Evolutionary conservation across 495 filamentous ascomycete species (phyloP).

Genomic region (Penicillium nucicola): DNA sequence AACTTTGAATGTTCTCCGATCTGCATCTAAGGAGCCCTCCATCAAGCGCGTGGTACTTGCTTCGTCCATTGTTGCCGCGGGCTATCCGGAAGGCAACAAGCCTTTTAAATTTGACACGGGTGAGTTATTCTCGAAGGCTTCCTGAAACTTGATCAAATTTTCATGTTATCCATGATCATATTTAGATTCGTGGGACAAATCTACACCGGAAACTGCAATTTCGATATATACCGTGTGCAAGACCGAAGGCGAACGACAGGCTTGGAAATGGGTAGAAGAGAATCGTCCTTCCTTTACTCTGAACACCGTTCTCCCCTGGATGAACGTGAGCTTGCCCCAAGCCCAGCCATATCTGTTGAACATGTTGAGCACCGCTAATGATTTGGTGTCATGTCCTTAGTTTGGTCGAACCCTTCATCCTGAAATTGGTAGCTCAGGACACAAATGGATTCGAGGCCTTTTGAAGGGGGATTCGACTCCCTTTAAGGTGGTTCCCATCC

Average conservation of each 20-base stretch:
- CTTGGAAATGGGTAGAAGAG: constrained; percentile 51
- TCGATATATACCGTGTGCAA: constrained; percentile 51
- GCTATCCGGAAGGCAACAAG: background rate
- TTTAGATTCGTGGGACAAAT: constrained; percentile 3
- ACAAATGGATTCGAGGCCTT: constrained; percentile 22
- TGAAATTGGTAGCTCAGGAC: constrained; percentile 16
- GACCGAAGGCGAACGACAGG: constrained; percentile 45
- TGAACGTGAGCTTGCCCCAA: constrained; percentile 15
- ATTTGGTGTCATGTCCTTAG: background rate
- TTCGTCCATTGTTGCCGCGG: background rate
- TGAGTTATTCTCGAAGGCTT: background rate
- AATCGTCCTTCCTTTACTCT: constrained; percentile 45
- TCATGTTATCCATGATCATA: too few species aligned
- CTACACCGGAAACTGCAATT: background rate
- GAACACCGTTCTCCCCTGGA: constrained; percentile 48
- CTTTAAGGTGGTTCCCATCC: constrained; percentile 16
- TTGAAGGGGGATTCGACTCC: constrained; percentile 21
- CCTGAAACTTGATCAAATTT: background rate
- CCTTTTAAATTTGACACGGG: background rate
- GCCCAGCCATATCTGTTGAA: too few species aligned
- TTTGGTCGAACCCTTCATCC: constrained; percentile 28
- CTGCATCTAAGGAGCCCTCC: background rate
- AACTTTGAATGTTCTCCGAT: background rate
- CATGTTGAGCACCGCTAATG: too few species aligned
- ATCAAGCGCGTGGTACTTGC: constrained; percentile 1